Percentiles rank a stretch among this genome's conserved stretches.
Evolutionary conservation across 805 yeast genomes (phyloP).

Genomic region (Candida endomychidarum): DNA sequence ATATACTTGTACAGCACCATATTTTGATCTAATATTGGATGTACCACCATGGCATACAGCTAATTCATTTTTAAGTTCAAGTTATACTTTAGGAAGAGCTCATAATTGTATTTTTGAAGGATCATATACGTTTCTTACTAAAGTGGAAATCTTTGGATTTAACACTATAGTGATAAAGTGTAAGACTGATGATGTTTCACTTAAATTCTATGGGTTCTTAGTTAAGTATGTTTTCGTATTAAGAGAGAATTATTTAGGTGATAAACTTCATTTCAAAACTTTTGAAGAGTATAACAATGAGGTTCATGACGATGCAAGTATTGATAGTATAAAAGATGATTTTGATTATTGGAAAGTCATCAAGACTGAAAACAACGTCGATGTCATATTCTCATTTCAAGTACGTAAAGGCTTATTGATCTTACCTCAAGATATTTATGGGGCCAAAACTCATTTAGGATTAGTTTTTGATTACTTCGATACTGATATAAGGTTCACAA

Average conservation of each 20-base stretch:
- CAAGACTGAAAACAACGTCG: conserved; percentile 69
- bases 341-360: conserved; percentile 38
- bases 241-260: conserved; percentile 90
- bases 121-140: conserved; percentile 58
- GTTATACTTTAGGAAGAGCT: conserved; percentile 66
- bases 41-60: conserved; percentile 94
- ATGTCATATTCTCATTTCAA: conserved; percentile 69
- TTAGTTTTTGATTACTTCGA: conserved; percentile 64
- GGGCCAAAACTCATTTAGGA: conserved; percentile 58
- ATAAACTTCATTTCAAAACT: conserved; percentile 76
- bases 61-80: conserved; percentile 60
- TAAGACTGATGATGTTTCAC: conserved; percentile 61
- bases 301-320: conserved; percentile 1
- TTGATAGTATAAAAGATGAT: conserved; percentile 11
- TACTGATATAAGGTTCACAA: conserved; percentile 81
- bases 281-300: conserved; percentile 69
- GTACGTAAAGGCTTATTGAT: conserved; percentile 70
- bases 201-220: conserved; percentile 78
- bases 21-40: conserved; percentile 60
- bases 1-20: conserved; percentile 54
- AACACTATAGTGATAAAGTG: conserved; percentile 70
- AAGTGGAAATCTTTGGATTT: conserved; percentile 61
- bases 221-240: conserved; percentile 72
- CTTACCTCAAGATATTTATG: conserved; percentile 72
- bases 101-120: conserved; percentile 62